These are phyloP conservation scores for Lobosporangium transversale DNA, from an alignment of 192 early-diverging fungal species.

Conservation along the genomic window DNA sequence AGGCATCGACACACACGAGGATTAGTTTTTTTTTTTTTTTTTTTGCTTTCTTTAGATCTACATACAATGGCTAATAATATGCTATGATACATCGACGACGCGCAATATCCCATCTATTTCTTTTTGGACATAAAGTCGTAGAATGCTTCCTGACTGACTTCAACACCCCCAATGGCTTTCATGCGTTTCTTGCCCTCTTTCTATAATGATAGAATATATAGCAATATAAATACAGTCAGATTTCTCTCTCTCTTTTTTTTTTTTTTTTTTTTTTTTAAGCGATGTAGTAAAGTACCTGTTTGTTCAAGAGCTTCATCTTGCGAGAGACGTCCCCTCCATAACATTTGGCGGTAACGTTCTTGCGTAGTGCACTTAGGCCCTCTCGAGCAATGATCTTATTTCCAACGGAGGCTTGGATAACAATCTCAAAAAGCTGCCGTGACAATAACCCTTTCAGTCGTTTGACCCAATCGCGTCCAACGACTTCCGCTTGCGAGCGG, in stretches of 20 bases:
- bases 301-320: slow-evolving; percentile 97
- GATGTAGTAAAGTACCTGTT: too few relatives aligned
- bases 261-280: too few relatives aligned
- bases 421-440: slow-evolving; percentile 94
- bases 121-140: slow-evolving; percentile 70
- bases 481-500: slow-evolving; percentile 68
- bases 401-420: slow-evolving; percentile 90
- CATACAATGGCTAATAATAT: too few relatives aligned
- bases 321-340: slow-evolving; percentile 97
- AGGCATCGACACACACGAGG: slow-evolving; percentile 45
- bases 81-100: not conserved
- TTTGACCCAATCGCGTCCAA: slow-evolving; percentile 86
- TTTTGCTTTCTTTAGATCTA: too few relatives aligned
- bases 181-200: slow-evolving; percentile 97
- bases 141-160: slow-evolving; percentile 94
- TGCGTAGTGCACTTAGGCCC: slow-evolving; percentile 84
- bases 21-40: slow-evolving; percentile 1
- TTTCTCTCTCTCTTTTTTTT: too few relatives aligned
- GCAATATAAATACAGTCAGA: too few relatives aligned
- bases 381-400: slow-evolving; percentile 88
- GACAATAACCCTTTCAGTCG: slow-evolving; percentile 84
- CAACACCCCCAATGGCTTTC: slow-evolving; percentile 84
- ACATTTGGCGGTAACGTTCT: slow-evolving; percentile 97
- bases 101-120: slow-evolving; percentile 15
- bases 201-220: slow-evolving; percentile 15